Conservation (phyloP, 768 basidiomycete species). For the Suillus fuscotomentosus region DNA sequence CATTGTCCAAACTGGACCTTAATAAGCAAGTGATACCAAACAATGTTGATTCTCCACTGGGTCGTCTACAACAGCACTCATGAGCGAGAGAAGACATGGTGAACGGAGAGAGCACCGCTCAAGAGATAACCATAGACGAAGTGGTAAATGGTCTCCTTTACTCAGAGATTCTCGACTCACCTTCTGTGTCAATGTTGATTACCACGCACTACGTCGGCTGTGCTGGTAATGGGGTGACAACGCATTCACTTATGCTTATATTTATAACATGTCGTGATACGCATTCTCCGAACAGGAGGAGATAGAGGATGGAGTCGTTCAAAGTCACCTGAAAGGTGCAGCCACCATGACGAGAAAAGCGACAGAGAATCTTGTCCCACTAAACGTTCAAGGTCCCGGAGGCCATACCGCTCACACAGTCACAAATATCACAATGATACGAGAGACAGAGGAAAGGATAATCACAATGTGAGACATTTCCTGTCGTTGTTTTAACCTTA, state of each 20-base stretch:
- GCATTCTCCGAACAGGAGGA: slow-evolving; percentile 13
- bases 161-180: slow-evolving; percentile 19
- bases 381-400: slow-evolving; percentile 24
- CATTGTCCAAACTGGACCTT: too few species aligned
- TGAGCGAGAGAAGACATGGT: slow-evolving; percentile 14
- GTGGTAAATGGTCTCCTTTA: slow-evolving; percentile 21
- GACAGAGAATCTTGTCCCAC: slow-evolving; percentile 9
- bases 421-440: not conserved
- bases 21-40: not conserved
- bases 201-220: slow-evolving; percentile 14
- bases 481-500: not conserved
- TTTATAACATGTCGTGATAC: slow-evolving; percentile 1
- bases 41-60: not conserved
- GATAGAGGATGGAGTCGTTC: slow-evolving; percentile 22
- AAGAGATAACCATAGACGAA: slow-evolving; percentile 12
- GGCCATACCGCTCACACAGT: slow-evolving; percentile 14
- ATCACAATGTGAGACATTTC: not conserved
- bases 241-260: not conserved
- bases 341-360: slow-evolving; percentile 10
- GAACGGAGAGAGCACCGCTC: slow-evolving; percentile 4
- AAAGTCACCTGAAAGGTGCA: slow-evolving; percentile 20
- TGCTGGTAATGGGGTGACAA: slow-evolving; percentile 19
- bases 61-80: slow-evolving; percentile 4
- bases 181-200: slow-evolving; percentile 22
- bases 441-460: slow-evolving; percentile 10